These are phyloP conservation scores for Exophiala lecanii-corni DNA, from an alignment of 2,329 filamentous ascomycete species.

Conservation along the genomic window DNA sequence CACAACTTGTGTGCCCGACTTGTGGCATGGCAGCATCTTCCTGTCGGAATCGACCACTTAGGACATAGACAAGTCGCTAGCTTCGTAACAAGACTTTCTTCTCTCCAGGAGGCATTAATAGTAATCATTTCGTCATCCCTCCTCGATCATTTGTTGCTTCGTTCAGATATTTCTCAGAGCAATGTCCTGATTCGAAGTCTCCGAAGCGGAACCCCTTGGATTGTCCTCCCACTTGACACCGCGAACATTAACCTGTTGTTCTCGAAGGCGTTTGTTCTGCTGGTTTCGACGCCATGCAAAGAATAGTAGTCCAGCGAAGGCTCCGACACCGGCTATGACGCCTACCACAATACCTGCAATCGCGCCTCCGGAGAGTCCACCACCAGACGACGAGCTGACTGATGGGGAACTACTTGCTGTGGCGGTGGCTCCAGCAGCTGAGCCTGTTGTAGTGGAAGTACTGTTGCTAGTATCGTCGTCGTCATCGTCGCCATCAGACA, in stretches of 20 bases:
- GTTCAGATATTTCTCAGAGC: not conserved
- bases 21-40: too few species aligned
- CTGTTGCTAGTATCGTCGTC: conserved; percentile 1
- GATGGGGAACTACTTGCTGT: conserved; percentile 25
- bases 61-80: too few species aligned
- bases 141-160: not conserved
- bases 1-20: too few species aligned
- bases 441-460: conserved; percentile 7
- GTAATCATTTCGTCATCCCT: too few species aligned
- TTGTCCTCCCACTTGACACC: conserved; percentile 20
- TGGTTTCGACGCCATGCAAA: conserved; percentile 17
- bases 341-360: conserved; percentile 40
- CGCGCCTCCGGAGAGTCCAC: conserved; percentile 36
- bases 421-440: conserved; percentile 25
- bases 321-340: conserved; percentile 13
- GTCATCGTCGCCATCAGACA: conserved; percentile 17
- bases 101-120: too few species aligned
- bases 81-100: too few species aligned
- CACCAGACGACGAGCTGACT: conserved; percentile 15
- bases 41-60: too few species aligned
- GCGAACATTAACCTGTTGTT: conserved; percentile 15
- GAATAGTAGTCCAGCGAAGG: conserved; percentile 8
- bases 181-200: not conserved
- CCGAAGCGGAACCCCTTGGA: not conserved
- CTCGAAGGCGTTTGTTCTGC: conserved; percentile 16